Conservation (phyloP, 176 grass and related monocot genomes). For the Eleusine indica region DNA sequence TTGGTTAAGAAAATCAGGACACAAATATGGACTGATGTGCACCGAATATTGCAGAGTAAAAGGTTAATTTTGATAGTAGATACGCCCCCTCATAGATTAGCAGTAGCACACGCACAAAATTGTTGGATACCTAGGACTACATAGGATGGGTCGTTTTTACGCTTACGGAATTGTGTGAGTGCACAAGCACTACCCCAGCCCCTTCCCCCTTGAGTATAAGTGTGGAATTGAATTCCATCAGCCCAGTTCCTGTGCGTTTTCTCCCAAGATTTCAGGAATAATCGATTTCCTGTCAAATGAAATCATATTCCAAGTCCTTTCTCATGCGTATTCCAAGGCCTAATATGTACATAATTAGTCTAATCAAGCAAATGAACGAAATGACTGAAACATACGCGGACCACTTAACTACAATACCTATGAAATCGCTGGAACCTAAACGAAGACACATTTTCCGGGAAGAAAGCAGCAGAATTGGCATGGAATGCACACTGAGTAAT, state of each 20-base stretch:
- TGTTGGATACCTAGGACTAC: not conserved
- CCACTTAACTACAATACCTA: not conserved
- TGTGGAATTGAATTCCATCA: not conserved
- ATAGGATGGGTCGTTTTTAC: not conserved
- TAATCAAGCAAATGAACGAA: not conserved
- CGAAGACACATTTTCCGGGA: not conserved
- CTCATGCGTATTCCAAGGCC: not conserved
- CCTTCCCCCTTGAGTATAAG: not conserved
- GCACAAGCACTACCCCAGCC: not conserved
- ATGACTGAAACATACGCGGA: not conserved
- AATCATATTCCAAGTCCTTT: not conserved
- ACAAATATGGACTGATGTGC: too few species aligned
- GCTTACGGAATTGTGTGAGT: not conserved
- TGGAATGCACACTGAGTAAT: not conserved
- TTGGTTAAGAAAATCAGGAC: not conserved
- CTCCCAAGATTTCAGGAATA: not conserved
- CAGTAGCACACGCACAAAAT: not conserved
- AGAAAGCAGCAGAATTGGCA: not conserved
- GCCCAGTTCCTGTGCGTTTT: not conserved
- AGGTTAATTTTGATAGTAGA: not conserved
- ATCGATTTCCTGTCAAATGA: not conserved
- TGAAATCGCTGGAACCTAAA: not conserved
- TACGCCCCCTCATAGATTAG: not conserved
- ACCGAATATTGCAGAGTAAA: not conserved
- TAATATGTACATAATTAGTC: not conserved